Conservation (phyloP, 2,329 filamentous ascomycete genomes). For the Aspergillus quadrilineatus region DNA sequence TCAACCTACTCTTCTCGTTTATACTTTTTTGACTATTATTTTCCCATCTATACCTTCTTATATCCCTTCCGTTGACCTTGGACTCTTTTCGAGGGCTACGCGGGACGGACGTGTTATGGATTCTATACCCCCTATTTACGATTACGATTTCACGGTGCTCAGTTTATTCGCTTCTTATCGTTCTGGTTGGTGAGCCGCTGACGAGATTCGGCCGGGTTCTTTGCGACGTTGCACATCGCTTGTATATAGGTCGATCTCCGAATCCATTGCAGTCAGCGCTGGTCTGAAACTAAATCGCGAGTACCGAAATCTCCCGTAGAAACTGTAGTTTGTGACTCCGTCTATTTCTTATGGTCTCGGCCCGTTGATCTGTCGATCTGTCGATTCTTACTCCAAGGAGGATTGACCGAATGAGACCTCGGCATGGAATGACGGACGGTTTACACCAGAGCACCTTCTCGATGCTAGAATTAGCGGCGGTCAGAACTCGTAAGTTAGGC, state of each 20-base stretch:
- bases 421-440: too few species aligned
- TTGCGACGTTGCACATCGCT: slow-evolving; percentile 8
- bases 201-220: slow-evolving; percentile 6
- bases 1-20: slow-evolving; percentile 16
- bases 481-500: too few species aligned
- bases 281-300: neutral
- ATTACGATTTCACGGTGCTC: slow-evolving; percentile 35
- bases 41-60: slow-evolving; percentile 23
- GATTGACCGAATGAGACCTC: too few species aligned
- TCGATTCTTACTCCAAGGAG: neutral
- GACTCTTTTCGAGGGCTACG: neutral
- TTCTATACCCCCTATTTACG: slow-evolving; percentile 35
- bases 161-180: slow-evolving; percentile 22
- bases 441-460: too few species aligned
- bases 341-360: neutral
- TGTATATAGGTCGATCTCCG: slow-evolving; percentile 14
- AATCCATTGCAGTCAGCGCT: slow-evolving; percentile 15
- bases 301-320: neutral
- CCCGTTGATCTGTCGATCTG: neutral
- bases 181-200: slow-evolving; percentile 17
- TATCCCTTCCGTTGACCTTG: slow-evolving; percentile 11
- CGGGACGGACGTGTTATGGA: slow-evolving; percentile 22
- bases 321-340: too few species aligned
- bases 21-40: slow-evolving; percentile 18
- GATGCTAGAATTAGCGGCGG: too few species aligned